Conservation (phyloP, 805 yeast species). For the Kodamaea laetipori region DNA sequence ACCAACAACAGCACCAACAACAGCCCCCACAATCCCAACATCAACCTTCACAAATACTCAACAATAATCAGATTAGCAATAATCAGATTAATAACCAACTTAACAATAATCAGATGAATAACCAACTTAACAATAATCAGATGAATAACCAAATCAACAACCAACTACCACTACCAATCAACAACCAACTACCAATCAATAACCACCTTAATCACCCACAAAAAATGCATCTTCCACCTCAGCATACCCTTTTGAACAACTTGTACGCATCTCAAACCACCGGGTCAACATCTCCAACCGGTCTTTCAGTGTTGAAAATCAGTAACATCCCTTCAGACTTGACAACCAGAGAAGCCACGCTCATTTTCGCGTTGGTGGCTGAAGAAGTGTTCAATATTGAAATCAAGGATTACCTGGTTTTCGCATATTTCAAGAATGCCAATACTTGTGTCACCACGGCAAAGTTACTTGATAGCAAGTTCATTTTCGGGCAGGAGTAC, state of each 20-base stretch:
- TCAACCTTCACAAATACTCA: too few relatives aligned
- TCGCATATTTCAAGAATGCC: conserved; percentile 38
- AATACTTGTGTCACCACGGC: conserved; percentile 45
- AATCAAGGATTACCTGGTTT: conserved; percentile 36
- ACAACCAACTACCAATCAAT: conserved; percentile 2
- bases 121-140: too few relatives aligned
- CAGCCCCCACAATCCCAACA: conserved; percentile 13
- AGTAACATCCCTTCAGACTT: conserved; percentile 66
- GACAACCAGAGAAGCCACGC: conserved; percentile 63
- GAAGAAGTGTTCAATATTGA: conserved; percentile 58
- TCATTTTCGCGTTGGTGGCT: conserved; percentile 68
- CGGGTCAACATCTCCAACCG: conserved; percentile 8
- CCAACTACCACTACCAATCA: conserved; percentile 3
- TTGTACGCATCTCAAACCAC: background rate
- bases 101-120: too few relatives aligned
- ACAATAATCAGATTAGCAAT: too few relatives aligned
- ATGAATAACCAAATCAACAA: conserved; percentile 5
- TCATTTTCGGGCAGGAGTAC: conserved; percentile 38
- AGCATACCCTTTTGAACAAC: conserved; percentile 5
- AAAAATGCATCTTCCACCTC: conserved; percentile 6
- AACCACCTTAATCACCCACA: conserved; percentile 11
- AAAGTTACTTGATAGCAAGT: conserved; percentile 42
- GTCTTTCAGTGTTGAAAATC: conserved; percentile 24
- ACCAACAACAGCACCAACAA: conserved; percentile 15
- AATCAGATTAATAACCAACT: too few relatives aligned